Base-by-base conservation (phyloP, 2,329 filamentous ascomycete species). In the Monosporascus cannonballus region DNA sequence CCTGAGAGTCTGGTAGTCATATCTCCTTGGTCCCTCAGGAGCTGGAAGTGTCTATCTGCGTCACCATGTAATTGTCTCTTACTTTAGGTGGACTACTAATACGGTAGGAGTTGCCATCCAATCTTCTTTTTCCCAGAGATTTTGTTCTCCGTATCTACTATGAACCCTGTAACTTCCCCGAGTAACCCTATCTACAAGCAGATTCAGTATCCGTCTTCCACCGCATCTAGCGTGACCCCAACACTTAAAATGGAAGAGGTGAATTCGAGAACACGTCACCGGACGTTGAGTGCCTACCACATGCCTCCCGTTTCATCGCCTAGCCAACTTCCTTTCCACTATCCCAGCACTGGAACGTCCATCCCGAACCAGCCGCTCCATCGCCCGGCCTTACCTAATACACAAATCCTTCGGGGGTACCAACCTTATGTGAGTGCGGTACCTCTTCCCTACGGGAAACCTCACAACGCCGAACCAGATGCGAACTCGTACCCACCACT, bases 181-280 rank as follows among this genome's bases (percentile, higher is more conserved):
- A 62, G 57, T 52, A 51, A 39, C 17, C 53, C 54, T 34, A 54
- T 51, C 44, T 55, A 55, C 30, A 38, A 48, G 15, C 46, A 44
- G 17, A 27, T 25, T 47, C 27, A 15, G 25, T 18, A n/a, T 25
- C 42, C 41, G 20, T 17, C 36, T 27, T 46, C 44, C 41, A 18
- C 6, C 47, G 6, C 39, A 34, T 51, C 48, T 8, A 53, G 24
- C 3, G 47, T 51, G 30, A 34, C 9, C 11, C 30, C 11, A 34
- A 14, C 30, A 34, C 30, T 14, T 6, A 18, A 22, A 9, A 42
- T 24, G 9, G 18, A 42, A 42, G 39, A 24, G 18, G 5, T 20
- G 39, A 14, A 24, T 5, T 20, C 18, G 11, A 20, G 7, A 14
- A 42, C 9, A 20, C 5, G 8, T 42, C 9, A 14, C 11, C 11